These are phyloP conservation scores for Dalechampia spathulata DNA, from an alignment of 441 rosid species.

Conservation along the genomic window DNA sequence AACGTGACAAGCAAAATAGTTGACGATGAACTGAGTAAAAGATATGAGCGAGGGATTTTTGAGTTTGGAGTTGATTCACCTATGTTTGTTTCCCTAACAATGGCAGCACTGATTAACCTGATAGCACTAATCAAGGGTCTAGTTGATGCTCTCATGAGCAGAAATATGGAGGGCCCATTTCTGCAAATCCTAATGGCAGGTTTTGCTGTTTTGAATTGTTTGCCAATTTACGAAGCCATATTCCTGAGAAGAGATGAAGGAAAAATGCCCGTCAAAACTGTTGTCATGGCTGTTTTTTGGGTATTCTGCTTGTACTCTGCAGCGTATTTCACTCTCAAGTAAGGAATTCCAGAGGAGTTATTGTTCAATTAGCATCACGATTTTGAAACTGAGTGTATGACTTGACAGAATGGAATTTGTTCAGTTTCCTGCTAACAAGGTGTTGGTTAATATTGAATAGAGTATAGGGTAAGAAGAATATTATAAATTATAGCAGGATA, in stretches of 20 bases:
- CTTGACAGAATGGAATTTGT: no score
- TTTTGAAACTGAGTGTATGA: no score
- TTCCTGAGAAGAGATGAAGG: conserved; percentile 45
- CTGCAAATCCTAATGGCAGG: conserved; percentile 39
- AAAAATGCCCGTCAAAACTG: conserved; percentile 26
- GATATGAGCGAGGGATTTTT: conserved; percentile 47
- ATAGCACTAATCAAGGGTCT: conserved; percentile 31
- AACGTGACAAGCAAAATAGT: conserved; percentile 39
- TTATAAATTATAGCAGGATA: no score
- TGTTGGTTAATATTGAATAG: no score
- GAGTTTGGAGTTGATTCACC: conserved; percentile 52
- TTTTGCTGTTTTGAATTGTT: conserved; percentile 36
- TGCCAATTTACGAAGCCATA: conserved; percentile 54
- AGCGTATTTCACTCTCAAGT: conserved; percentile 20
- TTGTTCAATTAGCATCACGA: no score
- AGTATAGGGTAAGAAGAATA: no score
- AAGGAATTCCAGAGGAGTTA: not conserved
- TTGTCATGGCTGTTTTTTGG: conserved; percentile 21
- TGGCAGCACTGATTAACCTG: conserved; percentile 41
- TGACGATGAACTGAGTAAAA: conserved; percentile 36
- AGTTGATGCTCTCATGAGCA: not conserved
- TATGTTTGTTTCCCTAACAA: conserved; percentile 40
- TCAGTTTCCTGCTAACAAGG: no score
- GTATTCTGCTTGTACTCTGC: conserved; percentile 19
- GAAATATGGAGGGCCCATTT: conserved; percentile 13